Evolutionary conservation across 2,329 filamentous ascomycete species (phyloP).

Genomic region (Fusarium sp.): DNA sequence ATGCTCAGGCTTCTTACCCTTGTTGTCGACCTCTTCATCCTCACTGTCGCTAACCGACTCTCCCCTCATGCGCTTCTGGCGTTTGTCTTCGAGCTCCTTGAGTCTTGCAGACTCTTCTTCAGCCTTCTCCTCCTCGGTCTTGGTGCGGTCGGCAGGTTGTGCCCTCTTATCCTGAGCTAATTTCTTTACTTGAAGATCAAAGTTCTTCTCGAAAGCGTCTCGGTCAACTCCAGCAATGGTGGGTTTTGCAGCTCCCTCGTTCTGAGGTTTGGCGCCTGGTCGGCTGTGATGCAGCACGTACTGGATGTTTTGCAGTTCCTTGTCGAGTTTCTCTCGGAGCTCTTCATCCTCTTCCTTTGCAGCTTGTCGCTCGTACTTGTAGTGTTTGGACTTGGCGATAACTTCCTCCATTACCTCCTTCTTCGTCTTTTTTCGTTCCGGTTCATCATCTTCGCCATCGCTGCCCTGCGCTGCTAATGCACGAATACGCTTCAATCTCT

Average conservation of each 20-base stretch:
- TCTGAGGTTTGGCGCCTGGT: conserved; percentile 54
- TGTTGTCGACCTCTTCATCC: conserved; percentile 60
- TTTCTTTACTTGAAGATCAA: conserved; percentile 85
- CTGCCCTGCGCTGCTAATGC: conserved; percentile 57
- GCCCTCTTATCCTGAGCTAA: conserved; percentile 87
- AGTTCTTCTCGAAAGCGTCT: conserved; percentile 82
- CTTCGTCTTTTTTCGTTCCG: conserved; percentile 91
- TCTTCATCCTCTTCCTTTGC: conserved; percentile 95
- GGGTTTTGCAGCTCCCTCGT: conserved; percentile 40
- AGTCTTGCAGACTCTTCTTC: conserved; percentile 81
- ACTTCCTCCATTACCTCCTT: conserved; percentile 98
- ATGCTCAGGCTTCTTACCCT: conserved; percentile 52
- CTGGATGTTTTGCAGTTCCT: conserved; percentile 82
- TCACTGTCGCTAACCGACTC: conserved; percentile 77
- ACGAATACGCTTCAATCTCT: conserved; percentile 68
- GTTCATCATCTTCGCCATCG: conserved; percentile 67
- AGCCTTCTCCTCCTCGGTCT: conserved; percentile 88
- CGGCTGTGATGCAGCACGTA: conserved; percentile 70
- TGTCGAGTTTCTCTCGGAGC: conserved; percentile 83
- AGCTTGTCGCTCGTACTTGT: conserved; percentile 95
- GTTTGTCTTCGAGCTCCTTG: conserved; percentile 84
- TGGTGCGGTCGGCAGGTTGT: conserved; percentile 86
- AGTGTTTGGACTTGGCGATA: conserved; percentile 94
- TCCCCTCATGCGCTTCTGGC: conserved; percentile 87
- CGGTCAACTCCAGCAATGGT: conserved; percentile 68